These are phyloP conservation scores for Kodamaea hsintzibuensis DNA, from an alignment of 805 yeast species.

Conservation along the genomic window DNA sequence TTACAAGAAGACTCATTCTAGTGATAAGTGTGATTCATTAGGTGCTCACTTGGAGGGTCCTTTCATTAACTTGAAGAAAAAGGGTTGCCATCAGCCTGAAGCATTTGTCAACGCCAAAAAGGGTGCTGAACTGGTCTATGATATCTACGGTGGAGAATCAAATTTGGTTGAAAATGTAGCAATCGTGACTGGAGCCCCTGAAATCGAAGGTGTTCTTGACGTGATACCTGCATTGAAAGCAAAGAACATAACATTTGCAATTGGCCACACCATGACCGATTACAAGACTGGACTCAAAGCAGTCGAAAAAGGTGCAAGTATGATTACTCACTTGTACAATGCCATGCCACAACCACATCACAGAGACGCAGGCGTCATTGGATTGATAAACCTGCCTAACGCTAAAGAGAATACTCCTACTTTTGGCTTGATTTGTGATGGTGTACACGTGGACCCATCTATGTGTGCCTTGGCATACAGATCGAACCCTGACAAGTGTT, in stretches of 20 bases:
- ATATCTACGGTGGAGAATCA: slow-evolving; percentile 37
- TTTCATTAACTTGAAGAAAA: slow-evolving; percentile 48
- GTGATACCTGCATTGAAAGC: slow-evolving; percentile 37
- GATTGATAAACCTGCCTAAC: slow-evolving; percentile 40
- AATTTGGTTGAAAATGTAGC: slow-evolving; percentile 36
- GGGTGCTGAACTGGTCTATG: slow-evolving; percentile 28
- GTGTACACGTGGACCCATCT: slow-evolving; percentile 59
- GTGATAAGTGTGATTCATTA: slow-evolving; percentile 42
- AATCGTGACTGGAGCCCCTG: slow-evolving; percentile 55
- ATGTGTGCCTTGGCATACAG: slow-evolving; percentile 51
- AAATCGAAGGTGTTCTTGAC: slow-evolving; percentile 46
- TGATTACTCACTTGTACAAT: slow-evolving; percentile 61
- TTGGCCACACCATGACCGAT: slow-evolving; percentile 50
- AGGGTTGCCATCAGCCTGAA: slow-evolving; percentile 52
- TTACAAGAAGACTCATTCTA: slow-evolving; percentile 34
- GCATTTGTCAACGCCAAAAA: slow-evolving; percentile 42
- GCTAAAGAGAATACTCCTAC: slow-evolving; percentile 37
- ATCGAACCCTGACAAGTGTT: slow-evolving; percentile 52
- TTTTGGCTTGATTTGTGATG: slow-evolving; percentile 58
- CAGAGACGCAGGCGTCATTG: slow-evolving; percentile 57
- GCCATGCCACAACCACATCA: slow-evolving; percentile 67
- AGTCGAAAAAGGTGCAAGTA: slow-evolving; percentile 51
- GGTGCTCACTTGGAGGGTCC: slow-evolving; percentile 68
- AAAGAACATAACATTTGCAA: slow-evolving; percentile 40
- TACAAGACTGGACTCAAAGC: slow-evolving; percentile 44